These are phyloP conservation scores for Fraxinus cuspidata DNA, from an alignment of 257 asterid species.

Conservation along the genomic window DNA sequence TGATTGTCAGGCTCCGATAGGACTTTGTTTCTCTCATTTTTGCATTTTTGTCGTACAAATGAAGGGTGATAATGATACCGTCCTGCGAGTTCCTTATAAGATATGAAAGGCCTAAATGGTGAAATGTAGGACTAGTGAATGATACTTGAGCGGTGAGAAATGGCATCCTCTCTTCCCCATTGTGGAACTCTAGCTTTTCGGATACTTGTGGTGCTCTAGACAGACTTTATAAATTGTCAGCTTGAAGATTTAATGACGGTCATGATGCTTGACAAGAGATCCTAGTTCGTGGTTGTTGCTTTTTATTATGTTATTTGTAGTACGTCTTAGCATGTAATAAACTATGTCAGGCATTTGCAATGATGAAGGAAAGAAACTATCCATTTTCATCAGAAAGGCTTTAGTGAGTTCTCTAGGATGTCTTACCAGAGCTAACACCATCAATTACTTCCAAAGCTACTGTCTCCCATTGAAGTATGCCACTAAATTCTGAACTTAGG, in stretches of 20 bases:
- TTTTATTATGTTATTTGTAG: not conserved
- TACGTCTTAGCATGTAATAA: not conserved
- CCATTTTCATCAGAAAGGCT: not conserved
- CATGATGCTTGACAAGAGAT: not conserved
- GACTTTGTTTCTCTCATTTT: not conserved
- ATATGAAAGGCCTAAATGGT: not conserved
- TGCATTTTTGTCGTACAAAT: not conserved
- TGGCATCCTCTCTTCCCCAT: not conserved
- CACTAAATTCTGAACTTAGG: not conserved
- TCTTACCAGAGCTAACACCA: constrained; percentile 5
- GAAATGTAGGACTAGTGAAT: not conserved
- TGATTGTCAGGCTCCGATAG: not conserved
- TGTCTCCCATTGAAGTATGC: not conserved
- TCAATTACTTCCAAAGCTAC: constrained; percentile 1
- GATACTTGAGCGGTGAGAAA: not conserved
- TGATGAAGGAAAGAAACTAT: constrained; percentile 1
- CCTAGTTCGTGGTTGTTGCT: not conserved
- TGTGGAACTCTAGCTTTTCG: not conserved
- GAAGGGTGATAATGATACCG: not conserved
- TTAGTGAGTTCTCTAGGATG: constrained; percentile 2
- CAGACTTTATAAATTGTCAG: not conserved
- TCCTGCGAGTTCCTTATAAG: not conserved
- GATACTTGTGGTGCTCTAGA: not conserved
- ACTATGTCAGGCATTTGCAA: not conserved
- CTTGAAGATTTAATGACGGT: not conserved